Evolutionary conservation across 78 protist species (phyloP).

Genomic region (Cavenderia fasciculata): DNA sequence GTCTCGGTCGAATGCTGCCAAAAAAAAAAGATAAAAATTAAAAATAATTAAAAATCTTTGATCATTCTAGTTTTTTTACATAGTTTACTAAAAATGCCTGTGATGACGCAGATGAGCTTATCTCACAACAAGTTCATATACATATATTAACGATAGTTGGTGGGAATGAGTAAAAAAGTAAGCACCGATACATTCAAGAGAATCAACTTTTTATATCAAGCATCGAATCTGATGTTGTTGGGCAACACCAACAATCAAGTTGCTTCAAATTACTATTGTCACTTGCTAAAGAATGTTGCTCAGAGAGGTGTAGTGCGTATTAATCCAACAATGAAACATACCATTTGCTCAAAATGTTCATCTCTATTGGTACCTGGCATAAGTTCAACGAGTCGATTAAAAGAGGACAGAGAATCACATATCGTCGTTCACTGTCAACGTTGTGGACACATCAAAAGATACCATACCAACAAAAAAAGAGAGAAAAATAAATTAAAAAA

Average conservation of each 20-base stretch:
- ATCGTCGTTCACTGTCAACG: slow-evolving; percentile 17
- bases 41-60: no score
- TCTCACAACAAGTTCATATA: no score
- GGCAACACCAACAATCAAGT: background rate
- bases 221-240: slow-evolving; percentile 9
- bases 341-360: slow-evolving; percentile 52
- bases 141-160: no score
- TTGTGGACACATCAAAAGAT: slow-evolving; percentile 54
- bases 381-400: slow-evolving; percentile 29
- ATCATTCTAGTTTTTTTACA: no score
- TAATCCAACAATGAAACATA: slow-evolving; percentile 12
- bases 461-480: slow-evolving; percentile 2
- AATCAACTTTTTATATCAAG: slow-evolving; percentile 60
- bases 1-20: no score
- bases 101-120: no score
- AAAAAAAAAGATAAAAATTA: no score
- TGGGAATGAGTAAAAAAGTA: no score
- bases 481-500: slow-evolving; percentile 6
- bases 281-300: background rate
- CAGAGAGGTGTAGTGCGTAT: slow-evolving; percentile 34
- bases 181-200: slow-evolving; percentile 32
- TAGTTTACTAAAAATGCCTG: no score
- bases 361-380: slow-evolving; percentile 59
- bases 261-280: slow-evolving; percentile 26
- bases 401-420: slow-evolving; percentile 55